Percentiles rank a stretch among this genome's conserved stretches.
phyloP scores from a whole-genome alignment of 331 rosid species.

The Malus hybrid region DNA sequence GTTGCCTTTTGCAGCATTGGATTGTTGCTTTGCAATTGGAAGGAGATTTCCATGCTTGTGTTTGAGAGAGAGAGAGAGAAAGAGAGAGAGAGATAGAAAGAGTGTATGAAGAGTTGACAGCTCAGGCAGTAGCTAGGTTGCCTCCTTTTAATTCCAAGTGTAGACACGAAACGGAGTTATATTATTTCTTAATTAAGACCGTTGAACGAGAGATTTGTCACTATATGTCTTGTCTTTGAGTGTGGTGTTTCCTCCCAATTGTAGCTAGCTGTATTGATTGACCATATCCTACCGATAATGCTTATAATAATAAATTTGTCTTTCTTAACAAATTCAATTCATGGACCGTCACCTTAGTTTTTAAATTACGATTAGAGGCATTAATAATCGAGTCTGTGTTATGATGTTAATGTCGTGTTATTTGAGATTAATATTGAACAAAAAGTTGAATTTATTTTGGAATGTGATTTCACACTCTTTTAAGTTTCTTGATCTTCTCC shows the following conservation, averaged over 20 bases:
- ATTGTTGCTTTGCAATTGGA: conserved; percentile 14
- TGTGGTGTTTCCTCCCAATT: not conserved
- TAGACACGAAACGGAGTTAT: not conserved
- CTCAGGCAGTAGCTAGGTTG: not conserved
- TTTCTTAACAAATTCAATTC: not conserved
- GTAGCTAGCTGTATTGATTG: not conserved
- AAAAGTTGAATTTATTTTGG: not conserved
- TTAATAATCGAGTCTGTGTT: not conserved
- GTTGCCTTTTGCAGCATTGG: not conserved
- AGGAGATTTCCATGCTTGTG: conserved; percentile 13
- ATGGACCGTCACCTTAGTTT: not conserved
- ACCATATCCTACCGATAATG: not conserved
- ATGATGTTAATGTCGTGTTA: not conserved
- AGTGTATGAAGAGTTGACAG: not conserved
- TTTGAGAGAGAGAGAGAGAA: not conserved
- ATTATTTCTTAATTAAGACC: not conserved
- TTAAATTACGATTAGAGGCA: not conserved
- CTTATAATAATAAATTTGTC: not conserved
- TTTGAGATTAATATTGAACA: not conserved
- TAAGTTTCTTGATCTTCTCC: too few species aligned
- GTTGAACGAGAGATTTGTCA: not conserved
- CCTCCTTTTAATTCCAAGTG: not conserved
- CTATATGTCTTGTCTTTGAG: not conserved
- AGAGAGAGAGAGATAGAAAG: not conserved
- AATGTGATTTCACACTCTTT: too few species aligned